Conservation (phyloP, 768 basidiomycete genomes). For the Termitomyces titanicus region DNA sequence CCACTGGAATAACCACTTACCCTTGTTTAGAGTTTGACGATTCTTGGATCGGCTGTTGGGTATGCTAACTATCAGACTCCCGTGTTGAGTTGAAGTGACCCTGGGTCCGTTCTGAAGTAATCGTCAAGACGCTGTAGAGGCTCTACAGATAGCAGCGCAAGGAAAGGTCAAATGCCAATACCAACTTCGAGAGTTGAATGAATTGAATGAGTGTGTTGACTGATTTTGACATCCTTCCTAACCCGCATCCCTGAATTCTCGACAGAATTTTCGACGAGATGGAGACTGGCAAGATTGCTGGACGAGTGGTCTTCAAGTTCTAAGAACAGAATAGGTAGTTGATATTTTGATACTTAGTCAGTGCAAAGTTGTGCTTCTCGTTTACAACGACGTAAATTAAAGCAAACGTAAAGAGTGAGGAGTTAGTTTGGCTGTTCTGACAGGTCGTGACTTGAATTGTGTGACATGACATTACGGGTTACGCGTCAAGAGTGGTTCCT, state of each 20-base stretch:
- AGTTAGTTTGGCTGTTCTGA: too few species aligned
- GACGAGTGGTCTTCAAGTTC: conserved; percentile 25
- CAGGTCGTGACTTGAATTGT: too few species aligned
- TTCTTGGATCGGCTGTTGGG: conserved; percentile 40
- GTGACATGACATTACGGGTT: conserved; percentile 7
- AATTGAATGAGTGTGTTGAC: conserved; percentile 45
- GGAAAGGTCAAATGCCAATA: conserved; percentile 66
- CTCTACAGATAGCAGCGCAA: conserved; percentile 63
- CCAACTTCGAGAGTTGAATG: conserved; percentile 39
- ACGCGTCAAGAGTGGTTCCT: conserved; percentile 12
- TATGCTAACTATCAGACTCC: conserved; percentile 13
- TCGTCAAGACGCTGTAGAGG: conserved; percentile 77
- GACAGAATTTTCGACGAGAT: conserved; percentile 25
- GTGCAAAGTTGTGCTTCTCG: background rate
- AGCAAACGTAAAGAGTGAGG: too few species aligned
- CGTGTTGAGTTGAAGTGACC: conserved; percentile 5
- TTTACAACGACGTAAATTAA: background rate
- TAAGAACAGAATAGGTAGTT: too few species aligned
- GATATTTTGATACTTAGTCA: too few species aligned
- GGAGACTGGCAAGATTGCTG: conserved; percentile 26
- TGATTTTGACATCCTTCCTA: background rate
- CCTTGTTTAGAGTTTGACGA: conserved; percentile 32
- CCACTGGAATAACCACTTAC: background rate
- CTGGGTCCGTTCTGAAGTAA: conserved; percentile 36
- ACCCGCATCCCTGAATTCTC: background rate